Evolutionary conservation across 441 rosid genomes (phyloP), one percentile per base, ranked within the genome.

Genomic region (Gossypium gossypioides): DNA sequence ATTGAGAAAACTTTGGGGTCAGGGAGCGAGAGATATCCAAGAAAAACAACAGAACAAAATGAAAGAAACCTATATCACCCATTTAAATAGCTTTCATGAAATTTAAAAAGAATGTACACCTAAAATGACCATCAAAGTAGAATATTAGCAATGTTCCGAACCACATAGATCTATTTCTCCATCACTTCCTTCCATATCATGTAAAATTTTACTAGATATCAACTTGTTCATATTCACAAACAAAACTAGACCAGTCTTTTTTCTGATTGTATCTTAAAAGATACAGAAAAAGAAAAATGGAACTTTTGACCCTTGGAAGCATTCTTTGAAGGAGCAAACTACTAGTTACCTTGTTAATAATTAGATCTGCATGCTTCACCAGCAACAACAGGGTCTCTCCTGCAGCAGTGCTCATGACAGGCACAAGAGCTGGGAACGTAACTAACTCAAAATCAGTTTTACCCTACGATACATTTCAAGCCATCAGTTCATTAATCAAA

Each of bases 371-470:
- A 50, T 82, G 89, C 89, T 87, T 92, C 79, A 92, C 86, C 76
- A 92, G 92, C 83, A 94, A 81, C 77, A 94, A 80, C 44, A 92
- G 72, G 16, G 99, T 88, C 81, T 94, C 99, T 0, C 97, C 97
- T 13, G 96, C 79, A 76, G 99, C 99, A 74, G 88, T 82, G 79
- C 86, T 90, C 76, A 92, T 78, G 80, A 92, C 96, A 72, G 99
- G 99, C 75, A 88, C 81, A 59, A 92, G 97, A 80, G 97, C 97
- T 68, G 99, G 97, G 55, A 94, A 84, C 3, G 99, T 94, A 65
- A 84, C 84, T 68, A 88, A 84, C 87, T 88, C 96, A 61, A 92
- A 94, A 81, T 94, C 99, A 80, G 64, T 84, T 82, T 84, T 92
- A 71, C 88, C 99, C 97, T 94, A 80, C 82, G 78, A 81, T 13